Conservation (phyloP, 345 rosid genomes). For the Syzygium grande region DNA sequence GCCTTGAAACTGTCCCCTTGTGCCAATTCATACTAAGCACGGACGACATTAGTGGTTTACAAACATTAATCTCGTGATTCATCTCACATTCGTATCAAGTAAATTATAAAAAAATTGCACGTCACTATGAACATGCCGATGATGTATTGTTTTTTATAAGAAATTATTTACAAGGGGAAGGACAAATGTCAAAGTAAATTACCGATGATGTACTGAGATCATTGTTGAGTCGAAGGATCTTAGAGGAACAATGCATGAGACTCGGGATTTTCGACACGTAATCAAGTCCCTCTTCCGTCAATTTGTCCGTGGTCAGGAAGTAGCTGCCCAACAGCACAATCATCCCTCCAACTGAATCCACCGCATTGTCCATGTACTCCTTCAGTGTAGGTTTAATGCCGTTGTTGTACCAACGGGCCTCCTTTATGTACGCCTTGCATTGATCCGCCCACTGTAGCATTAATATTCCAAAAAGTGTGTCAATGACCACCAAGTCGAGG, state of each 20-base stretch:
- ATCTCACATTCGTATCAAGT: neutral
- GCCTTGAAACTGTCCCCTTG: neutral
- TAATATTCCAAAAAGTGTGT: neutral
- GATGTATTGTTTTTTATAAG: neutral
- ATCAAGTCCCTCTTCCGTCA: neutral
- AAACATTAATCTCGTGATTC: neutral
- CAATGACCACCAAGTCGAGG: neutral
- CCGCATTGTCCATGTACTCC: conserved; percentile 6
- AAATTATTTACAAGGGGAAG: neutral
- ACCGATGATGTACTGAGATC: conserved; percentile 4
- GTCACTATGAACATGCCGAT: neutral
- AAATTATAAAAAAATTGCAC: neutral
- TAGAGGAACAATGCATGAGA: neutral
- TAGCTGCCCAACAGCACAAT: neutral
- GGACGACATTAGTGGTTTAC: neutral
- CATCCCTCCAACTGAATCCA: neutral
- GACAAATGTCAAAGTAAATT: neutral
- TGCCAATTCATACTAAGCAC: neutral
- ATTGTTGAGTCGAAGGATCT: conserved; percentile 3
- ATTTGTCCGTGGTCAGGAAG: neutral
- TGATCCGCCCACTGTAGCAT: conserved; percentile 5
- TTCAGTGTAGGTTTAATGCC: conserved; percentile 1
- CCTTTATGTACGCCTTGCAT: conserved; percentile 4
- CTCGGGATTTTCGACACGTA: neutral
- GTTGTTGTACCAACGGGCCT: conserved; percentile 7